Percentiles rank a stretch among this genome's conserved stretches.
Evolutionary conservation across 306 rosid species (phyloP).

Genomic region (Crataegus laevigata): DNA sequence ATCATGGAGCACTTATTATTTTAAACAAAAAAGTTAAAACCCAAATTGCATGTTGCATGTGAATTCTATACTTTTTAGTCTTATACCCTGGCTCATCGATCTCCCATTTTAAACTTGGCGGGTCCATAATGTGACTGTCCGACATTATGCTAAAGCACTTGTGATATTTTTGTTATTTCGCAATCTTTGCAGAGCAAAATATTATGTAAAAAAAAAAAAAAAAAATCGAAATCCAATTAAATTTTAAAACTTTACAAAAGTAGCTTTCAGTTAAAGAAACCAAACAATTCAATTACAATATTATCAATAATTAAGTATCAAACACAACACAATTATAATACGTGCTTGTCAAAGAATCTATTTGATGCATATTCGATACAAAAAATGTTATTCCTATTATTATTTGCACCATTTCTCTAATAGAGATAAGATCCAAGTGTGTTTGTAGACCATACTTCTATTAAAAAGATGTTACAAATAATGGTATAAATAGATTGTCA

Average conservation of each 20-base stretch:
- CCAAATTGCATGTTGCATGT: not conserved
- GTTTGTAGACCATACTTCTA: too few relatives aligned
- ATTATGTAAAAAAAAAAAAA: not conserved
- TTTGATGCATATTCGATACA: not conserved
- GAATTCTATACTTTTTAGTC: not conserved
- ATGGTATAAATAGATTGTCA: too few relatives aligned
- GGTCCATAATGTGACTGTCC: not conserved
- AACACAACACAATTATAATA: not conserved
- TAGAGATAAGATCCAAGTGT: too few relatives aligned
- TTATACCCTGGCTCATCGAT: not conserved
- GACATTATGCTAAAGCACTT: not conserved
- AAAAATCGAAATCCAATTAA: too few relatives aligned
- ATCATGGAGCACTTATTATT: conserved; percentile 2
- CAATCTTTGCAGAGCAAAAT: not conserved
- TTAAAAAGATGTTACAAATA: too few relatives aligned
- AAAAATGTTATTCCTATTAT: too few relatives aligned
- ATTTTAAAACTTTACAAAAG: too few relatives aligned
- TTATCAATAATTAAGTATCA: not conserved
- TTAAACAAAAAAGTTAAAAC: not conserved
- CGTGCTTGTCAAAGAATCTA: not conserved
- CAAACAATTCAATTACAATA: not conserved
- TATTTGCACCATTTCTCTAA: too few relatives aligned
- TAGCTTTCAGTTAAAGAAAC: not conserved
- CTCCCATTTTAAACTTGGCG: conserved; percentile 1
- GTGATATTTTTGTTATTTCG: not conserved